phyloP scores from a whole-genome alignment of 768 basidiomycete genomes.

The Cystofilobasidium bisporidii region DNA sequence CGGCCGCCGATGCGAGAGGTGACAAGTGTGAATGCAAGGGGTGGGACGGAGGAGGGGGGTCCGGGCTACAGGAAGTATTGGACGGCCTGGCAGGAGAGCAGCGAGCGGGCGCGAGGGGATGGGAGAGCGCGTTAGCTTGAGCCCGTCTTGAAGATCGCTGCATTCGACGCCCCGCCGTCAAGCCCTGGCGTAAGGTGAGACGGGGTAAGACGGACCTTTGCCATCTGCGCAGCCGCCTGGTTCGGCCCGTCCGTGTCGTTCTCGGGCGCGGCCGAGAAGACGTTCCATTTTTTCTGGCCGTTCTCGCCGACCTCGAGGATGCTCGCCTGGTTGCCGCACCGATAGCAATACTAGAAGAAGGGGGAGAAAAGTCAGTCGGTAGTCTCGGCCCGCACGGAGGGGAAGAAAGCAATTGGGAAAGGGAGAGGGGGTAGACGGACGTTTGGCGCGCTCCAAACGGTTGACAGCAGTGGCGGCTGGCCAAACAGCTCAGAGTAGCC shows the following conservation, averaged over 20 bases:
- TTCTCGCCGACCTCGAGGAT: slow-evolving; percentile 91
- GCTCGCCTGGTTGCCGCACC: slow-evolving; percentile 93
- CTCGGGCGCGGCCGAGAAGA: slow-evolving; percentile 96
- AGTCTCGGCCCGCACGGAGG: not conserved
- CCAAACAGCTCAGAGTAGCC: slow-evolving; percentile 97
- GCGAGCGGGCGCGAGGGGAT: no score
- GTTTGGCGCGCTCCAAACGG: slow-evolving; percentile 98
- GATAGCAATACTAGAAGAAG: slow-evolving; percentile 26
- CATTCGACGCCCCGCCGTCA: no score
- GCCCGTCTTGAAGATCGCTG: no score
- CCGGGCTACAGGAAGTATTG: not conserved
- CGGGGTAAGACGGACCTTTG: slow-evolving; percentile 6
- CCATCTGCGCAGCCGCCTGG: slow-evolving; percentile 26
- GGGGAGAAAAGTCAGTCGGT: not conserved
- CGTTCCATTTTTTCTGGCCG: slow-evolving; percentile 82
- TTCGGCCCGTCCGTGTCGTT: slow-evolving; percentile 52
- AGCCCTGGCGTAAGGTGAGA: no score
- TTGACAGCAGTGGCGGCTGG: slow-evolving; percentile 65
- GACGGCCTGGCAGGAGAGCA: no score
- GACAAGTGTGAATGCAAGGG: no score
- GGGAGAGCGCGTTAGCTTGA: no score
- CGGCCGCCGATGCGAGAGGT: no score
- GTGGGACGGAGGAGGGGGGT: no score
- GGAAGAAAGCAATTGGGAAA: not conserved
- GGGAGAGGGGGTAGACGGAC: no score